Conservation (phyloP, 108 stramenopile species). For the Nannochloropsis salina region DNA sequence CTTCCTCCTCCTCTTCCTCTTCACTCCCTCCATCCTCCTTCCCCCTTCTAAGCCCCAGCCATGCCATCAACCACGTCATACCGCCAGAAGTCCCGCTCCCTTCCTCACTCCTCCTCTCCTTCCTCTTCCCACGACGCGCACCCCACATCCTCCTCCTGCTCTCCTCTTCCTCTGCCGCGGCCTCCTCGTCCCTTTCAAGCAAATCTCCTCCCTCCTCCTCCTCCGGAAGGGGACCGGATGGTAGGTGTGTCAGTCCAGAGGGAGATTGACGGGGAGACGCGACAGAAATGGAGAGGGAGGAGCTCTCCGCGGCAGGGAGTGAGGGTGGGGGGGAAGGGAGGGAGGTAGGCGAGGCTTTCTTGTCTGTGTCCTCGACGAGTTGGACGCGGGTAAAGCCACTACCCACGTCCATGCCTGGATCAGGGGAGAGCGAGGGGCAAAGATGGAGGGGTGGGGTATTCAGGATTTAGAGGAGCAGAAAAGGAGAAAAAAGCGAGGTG, state of each 20-base stretch:
- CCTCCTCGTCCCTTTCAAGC: neutral
- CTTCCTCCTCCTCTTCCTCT: neutral
- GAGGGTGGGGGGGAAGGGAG: neutral
- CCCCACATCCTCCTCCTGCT: neutral
- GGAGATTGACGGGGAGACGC: neutral
- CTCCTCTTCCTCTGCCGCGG: neutral
- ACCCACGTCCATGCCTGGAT: neutral
- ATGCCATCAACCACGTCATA: neutral
- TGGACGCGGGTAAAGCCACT: too few species aligned
- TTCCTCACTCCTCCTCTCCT: neutral
- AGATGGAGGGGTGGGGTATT: neutral
- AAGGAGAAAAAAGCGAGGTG: too few species aligned
- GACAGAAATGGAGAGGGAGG: neutral
- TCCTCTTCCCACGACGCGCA: neutral
- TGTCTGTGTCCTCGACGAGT: too few species aligned
- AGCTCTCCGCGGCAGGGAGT: neutral
- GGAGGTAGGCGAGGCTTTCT: neutral
- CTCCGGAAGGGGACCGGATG: neutral
- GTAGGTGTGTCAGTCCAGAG: neutral
- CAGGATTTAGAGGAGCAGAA: neutral
- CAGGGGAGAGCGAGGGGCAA: neutral
- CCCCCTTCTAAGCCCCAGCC: neutral
- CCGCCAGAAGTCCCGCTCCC: neutral
- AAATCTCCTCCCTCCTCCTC: neutral
- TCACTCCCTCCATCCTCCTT: neutral